These are phyloP conservation scores for Fusarium pseudograminearum DNA, from an alignment of 2,329 filamentous ascomycete species.

Conservation along the genomic window DNA sequence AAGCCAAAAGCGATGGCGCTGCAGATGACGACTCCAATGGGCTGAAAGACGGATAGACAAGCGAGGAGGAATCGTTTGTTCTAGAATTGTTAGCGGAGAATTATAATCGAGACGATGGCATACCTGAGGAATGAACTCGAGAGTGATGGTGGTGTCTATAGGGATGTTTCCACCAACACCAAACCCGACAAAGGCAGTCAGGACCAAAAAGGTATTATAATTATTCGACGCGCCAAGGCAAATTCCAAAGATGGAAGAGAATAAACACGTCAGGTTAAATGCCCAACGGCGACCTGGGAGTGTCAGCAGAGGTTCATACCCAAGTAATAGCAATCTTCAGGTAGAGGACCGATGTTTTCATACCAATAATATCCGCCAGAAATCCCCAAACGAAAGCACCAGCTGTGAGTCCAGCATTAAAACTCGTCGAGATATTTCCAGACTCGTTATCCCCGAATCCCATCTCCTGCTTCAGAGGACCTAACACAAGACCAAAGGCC, in stretches of 20 bases:
- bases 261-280: constrained; percentile 69
- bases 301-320: neutral
- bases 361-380: constrained; percentile 63
- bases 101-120: accelerated
- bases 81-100: constrained; percentile 4
- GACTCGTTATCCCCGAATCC: constrained; percentile 58
- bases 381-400: constrained; percentile 69
- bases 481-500: constrained; percentile 66
- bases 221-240: constrained; percentile 62
- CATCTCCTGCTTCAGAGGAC: constrained; percentile 67
- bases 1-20: constrained; percentile 65
- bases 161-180: constrained; percentile 67
- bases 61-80: constrained; percentile 64
- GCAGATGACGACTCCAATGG: constrained; percentile 65
- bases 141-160: constrained; percentile 66
- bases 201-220: constrained; percentile 63
- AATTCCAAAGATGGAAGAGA: constrained; percentile 65
- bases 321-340: neutral
- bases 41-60: constrained; percentile 66
- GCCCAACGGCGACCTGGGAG: constrained; percentile 62
- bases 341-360: constrained; percentile 14
- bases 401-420: constrained; percentile 65
- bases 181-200: constrained; percentile 67
- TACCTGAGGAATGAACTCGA: constrained; percentile 66
- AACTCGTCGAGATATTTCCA: constrained; percentile 65